Conservation (phyloP, 1,284 basidiomycete genomes). For the Bondarzewia mesenterica region DNA sequence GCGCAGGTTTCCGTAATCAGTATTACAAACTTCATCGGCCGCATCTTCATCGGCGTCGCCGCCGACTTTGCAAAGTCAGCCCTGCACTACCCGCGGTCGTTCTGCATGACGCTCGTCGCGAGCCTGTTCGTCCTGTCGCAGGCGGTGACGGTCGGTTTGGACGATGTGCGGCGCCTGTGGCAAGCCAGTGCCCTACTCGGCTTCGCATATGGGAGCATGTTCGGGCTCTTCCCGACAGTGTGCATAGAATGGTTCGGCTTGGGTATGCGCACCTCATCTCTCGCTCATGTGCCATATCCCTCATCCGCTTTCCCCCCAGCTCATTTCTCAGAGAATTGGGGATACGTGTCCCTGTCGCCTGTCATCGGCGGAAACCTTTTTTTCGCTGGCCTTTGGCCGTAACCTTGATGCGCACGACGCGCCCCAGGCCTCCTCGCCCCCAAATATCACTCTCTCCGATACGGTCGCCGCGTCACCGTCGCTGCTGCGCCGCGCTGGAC, state of each 20-base stretch:
- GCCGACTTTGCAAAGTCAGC: conserved; percentile 67
- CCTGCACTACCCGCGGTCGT: conserved; percentile 56
- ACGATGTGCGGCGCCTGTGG: conserved; percentile 61
- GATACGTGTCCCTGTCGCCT: conserved; percentile 70
- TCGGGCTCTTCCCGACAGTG: conserved; percentile 71
- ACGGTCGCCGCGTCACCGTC: conserved; percentile 30
- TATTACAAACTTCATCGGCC: conserved; percentile 77
- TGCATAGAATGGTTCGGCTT: conserved; percentile 82
- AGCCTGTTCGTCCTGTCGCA: conserved; percentile 66
- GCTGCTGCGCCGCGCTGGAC: conserved; percentile 5
- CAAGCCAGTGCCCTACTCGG: conserved; percentile 68
- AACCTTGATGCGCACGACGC: conserved; percentile 68
- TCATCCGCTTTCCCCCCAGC: too few species aligned
- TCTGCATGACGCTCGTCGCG: conserved; percentile 64
- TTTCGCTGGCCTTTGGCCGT: conserved; percentile 77
- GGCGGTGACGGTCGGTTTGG: conserved; percentile 47
- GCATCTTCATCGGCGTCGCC: conserved; percentile 71
- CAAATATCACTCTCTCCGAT: conserved; percentile 55
- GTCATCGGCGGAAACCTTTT: conserved; percentile 78
- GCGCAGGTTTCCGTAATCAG: conserved; percentile 82
- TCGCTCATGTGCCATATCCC: conserved; percentile 1
- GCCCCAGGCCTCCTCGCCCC: conserved; percentile 8
- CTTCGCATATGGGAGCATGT: conserved; percentile 71
- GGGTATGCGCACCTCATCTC: conserved; percentile 38
- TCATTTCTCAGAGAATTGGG: conserved; percentile 83